Evolutionary conservation across 768 basidiomycete species (phyloP), one percentile per base, ranked within the genome.

Genomic region (Podaxis mareebaensis): DNA sequence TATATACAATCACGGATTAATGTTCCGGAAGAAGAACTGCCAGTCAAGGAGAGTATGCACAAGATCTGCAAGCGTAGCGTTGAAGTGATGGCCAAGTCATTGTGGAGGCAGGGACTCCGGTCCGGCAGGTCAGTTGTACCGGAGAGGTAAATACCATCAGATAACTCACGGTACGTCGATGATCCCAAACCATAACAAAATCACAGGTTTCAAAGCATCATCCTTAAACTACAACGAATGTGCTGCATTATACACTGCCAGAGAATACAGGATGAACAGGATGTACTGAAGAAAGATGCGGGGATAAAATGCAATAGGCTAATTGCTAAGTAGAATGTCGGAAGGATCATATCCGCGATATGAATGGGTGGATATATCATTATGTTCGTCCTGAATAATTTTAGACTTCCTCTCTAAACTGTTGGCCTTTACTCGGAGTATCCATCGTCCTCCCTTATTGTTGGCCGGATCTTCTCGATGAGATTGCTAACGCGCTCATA

Each of bases 401-500:
- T 22, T 13, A 8, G 20, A 22, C 12, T 28, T 15, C 26, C 49
- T 12, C 42, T 44, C 49, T 22, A 26, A 24, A 24, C 26, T 22
- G 10, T 13, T 12, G 11, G 10, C 26, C 49, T 64, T 67, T 71
- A 76, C 67, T 93, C 92, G 59, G 88, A 85, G 74, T 89, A 91
- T 52, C 75, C 72, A 66, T 89, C 85, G 39, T 90, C 89, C 64
- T 84, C 84, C 42, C 78, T 76, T 22, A 79, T 74, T 22, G 78
- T 80, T 51, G 85, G 85, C 63, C 73, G 80, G 58, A 93, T 79
- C 60, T 74, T 79, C 81, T 96, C 95, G 61, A 96, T 90, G 42
- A 83, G 61, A 69, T 72, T 76, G 74, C 91, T 88, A 65, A 98
- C 90, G 55, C 91, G 82, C 78, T 99, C 96, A 70, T 98, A 98